Base-by-base conservation (phyloP, 371 early-diverging fungal genomes). In the Mucor indicus region DNA sequence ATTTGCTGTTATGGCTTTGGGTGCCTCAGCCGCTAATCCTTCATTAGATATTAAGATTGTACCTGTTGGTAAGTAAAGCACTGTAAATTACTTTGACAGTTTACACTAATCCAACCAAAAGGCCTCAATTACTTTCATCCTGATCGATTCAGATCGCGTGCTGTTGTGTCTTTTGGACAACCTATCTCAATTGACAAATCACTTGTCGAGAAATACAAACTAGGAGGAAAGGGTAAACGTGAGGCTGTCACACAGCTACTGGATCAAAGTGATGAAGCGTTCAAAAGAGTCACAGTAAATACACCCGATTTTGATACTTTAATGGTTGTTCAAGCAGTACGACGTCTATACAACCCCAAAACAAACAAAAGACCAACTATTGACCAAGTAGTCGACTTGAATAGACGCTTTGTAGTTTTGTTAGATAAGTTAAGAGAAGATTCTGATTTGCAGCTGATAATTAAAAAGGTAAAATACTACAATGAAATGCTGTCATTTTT, bases 121-220 rank as follows among this genome's bases (percentile, higher is more conserved):
- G 87, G 93, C 0, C 67, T 98, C 48, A 91, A 90, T 69, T 98
- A 98, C 67, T 98, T 98, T 68, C 92, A 98, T 67, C 92, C 98
- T 2, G 87, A 96, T 72, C 80, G 85, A 55, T 98, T 98, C 74
- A 84, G 98, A 31, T 95, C 96, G 7, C 80, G 96, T 45, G 98
- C 97, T 5, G 96, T 97, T 4, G 86, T 97, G 24, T 95, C 97
- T 48, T 98, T 88, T 78, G 98, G 98, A 16, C 81, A 87, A 23
- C 95, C 96, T 0, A 80, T 98, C 29, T 70, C 81, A 1, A 77
- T 98, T 9, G 67, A 85, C 4, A 62, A 55, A 8, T 85, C 86
- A 44, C 69, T 88, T 22, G 92, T 98, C 1, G 90, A 85, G 16
- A 64, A 75, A 54, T 98, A 86, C 72, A 85, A 81, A 48, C 57